Evolutionary conservation across 306 rosid species (phyloP), one percentile per base, ranked within the genome.

Genomic region (Citrullus colocynthis): DNA sequence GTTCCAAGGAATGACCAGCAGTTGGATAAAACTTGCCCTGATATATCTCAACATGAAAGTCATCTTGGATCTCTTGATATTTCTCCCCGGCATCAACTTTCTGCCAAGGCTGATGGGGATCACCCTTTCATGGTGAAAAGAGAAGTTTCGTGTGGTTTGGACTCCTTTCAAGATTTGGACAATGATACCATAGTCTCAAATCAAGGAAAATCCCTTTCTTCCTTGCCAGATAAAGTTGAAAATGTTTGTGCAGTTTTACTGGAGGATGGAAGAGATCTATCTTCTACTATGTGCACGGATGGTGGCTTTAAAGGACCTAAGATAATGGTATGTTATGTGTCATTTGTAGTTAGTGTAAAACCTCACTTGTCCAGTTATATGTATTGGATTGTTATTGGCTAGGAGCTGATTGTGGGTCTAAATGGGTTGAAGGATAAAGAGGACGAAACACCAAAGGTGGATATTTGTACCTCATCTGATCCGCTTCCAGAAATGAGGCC

Each of bases 381-480:
- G 64, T 54, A n/a, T 60, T 74, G 41, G 16, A 36, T 32, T 76
- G 44, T 24, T 76, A 37, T 74, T 49, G 24, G 28, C 64, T 79
- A 49, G 67, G 10, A 34, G 51, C 44, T 80, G 60, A 74, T 48
- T 34, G 51, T 69, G 72, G 70, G 75, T 62, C 62, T 83, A 77
- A 80, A 85, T 70, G 21, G 80, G 87, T 77, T 44, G 82, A 85
- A 90, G 97, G 90, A 85, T 67, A 66, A 21, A 41, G 60, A 76
- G 75, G 79, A 77, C 51, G 87, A 55, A 73, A 78, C 49, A 42
- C 78, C 83, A 34, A 73, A 79, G 58, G 57, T 28, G 37, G 83
- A 70, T 61, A 51, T 79, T 74, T 78, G 79, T 74, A 78, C 78
- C 62, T 72, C 82, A 34, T 77, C 64, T 78, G 74, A 78, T 78